Evolutionary conservation across 257 asterid species (phyloP), one percentile per base, ranked within the genome.

Genomic region (Solanum chmielewskii): DNA sequence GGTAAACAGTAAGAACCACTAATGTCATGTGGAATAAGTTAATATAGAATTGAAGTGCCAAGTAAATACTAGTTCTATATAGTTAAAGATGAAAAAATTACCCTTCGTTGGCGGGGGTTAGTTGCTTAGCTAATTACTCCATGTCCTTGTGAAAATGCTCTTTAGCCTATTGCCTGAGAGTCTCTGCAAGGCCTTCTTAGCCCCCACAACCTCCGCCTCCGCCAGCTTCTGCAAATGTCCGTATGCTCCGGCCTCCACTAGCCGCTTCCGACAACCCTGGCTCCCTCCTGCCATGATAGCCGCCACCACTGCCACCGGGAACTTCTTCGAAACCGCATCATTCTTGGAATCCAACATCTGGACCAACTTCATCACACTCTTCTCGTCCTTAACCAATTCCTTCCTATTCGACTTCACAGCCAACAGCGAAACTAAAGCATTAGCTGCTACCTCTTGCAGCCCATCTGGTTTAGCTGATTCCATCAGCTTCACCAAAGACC

Each of bases 401-500:
- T 97, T 97, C 90, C 96, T 88, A 88, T 94, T 97, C 1, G 95
- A 93, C 81, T 87, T 94, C 88, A 93, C 94, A 3, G 93, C 87
- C 88, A 95, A 86, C 90, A 97, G 42, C 0, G 99, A 95, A n/a
- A 94, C 87, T 88, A 97, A 91, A 0, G 99, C 99, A 86, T 95
- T 95, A 4, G 98, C 90, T 45, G 95, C 98, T 21, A 95, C 97
- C 88, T 95, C 99, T 87, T 94, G 98, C 92, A 97, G 89, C 45
- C 99, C 99, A 33, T 94, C 96, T 2, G 99, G 99, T 93, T 97
- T 97, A 64, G 92, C 88, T 4, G 93, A 94, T 88, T 94, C 98
- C 99, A 97, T 95, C 82, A 97, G 88, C 91, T 95, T 97, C 91
- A 94, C 91, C 90, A 97, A 90, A 77, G 94, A 91, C 64, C 93